Evolutionary conservation across 768 basidiomycete species (phyloP), one percentile per base, ranked within the genome.

Genomic region (Russula ochroleuca): DNA sequence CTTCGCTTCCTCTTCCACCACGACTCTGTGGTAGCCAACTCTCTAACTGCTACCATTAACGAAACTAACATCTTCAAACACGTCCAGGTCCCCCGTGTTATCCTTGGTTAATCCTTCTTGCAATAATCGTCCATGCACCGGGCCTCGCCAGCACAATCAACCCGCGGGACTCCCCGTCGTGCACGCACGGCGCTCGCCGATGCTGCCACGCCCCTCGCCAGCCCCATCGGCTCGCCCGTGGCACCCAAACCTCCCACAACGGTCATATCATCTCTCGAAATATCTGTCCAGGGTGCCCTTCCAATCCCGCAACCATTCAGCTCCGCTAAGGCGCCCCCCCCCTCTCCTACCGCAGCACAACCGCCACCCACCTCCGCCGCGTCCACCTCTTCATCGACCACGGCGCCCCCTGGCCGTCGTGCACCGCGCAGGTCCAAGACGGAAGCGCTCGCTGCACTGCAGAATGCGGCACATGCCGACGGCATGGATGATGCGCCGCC

Each of bases 341-440:
- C 52, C 57, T 55, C 61, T 9, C 15, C 61, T 33, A 41, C 40
- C 35, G 25, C 49, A 43, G 14, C 64, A 38, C 40, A 10, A 6
- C 48, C 41, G 31, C 60, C 47, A 35, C 43, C 59, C 19, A 21
- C 49, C 1, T 37, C 67, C 14, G 23, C 60, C 2, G 52, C 50
- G 5, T 47, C 64, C 25, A 35, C 67, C 45, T 65, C 63, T 13
- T 37, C 60, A 9, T 41, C 65, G 19, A 38, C 50, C 19, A 33
- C 59, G n/a, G 21, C 56, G 8, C 37, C 63, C 3, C 13, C 64
- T 45, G 54, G 48, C 25, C 83, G 81, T 75, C 83, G 91, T 63
- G 89, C 91, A 41, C 90, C 91, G 57, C 87, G 92, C 74, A 92
- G 92, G 81, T 92, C 90, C 69, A 94, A 94, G 82, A 91, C 87